phyloP scores from a whole-genome alignment of 2,329 filamentous ascomycete species.

The Graphilbum fragrans region DNA sequence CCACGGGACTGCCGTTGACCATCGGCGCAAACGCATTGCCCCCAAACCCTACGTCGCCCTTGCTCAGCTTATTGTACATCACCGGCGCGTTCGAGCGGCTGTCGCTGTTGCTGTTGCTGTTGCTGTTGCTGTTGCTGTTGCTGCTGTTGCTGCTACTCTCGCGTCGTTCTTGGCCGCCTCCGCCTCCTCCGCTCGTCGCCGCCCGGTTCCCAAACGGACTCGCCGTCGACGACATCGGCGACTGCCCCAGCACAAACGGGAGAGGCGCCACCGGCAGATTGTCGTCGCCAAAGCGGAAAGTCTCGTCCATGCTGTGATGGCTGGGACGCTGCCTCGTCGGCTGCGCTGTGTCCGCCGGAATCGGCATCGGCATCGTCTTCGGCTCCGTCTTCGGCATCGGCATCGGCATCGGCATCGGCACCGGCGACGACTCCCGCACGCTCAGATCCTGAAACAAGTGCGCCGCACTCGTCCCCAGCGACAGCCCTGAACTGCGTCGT shows the following conservation, averaged over 20 bases:
- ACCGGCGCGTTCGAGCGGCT: slow-evolving; percentile 7
- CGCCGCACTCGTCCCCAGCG: slow-evolving; percentile 16
- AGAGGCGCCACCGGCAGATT: too few species aligned
- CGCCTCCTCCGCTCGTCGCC: not conserved
- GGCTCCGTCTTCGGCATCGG: too few species aligned
- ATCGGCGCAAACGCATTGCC: slow-evolving; percentile 31
- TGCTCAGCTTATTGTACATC: slow-evolving; percentile 55
- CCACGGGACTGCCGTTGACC: slow-evolving; percentile 22
- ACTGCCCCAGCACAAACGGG: too few species aligned
- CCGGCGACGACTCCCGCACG: slow-evolving; percentile 13
- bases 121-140: not conserved
- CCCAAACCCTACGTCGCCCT: slow-evolving; percentile 52
- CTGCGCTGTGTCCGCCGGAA: too few species aligned
- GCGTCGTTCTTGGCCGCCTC: too few species aligned
- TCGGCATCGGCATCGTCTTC: too few species aligned
- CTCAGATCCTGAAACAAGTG: slow-evolving; percentile 24
- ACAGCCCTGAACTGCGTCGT: slow-evolving; percentile 43
- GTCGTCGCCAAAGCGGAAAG: too few species aligned
- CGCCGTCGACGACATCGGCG: too few species aligned
- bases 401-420: slow-evolving; percentile 1
- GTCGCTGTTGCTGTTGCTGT: not conserved
- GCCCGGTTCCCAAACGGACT: slow-evolving; percentile 24
- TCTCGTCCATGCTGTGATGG: too few species aligned
- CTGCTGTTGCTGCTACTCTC: not conserved
- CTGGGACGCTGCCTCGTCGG: too few species aligned